A percentile compares a stretch with the other conserved stretches of the same genome.
These are phyloP conservation scores for Pseudocercospora fuligena DNA, from an alignment of 2,329 filamentous ascomycete genomes.

Conservation along the genomic window DNA sequence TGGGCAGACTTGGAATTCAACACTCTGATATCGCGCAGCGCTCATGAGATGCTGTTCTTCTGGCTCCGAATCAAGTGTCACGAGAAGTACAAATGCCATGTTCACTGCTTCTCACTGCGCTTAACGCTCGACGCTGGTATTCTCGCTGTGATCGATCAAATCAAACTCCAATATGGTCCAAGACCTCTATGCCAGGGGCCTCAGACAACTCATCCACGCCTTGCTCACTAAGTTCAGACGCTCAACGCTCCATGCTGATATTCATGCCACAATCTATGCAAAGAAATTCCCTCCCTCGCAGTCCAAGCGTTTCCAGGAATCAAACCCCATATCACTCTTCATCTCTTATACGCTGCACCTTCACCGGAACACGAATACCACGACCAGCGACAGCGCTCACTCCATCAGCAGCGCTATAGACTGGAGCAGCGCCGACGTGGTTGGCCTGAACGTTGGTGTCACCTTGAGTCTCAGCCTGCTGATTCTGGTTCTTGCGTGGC, in stretches of 20 bases:
- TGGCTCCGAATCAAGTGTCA: no score
- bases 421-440: background rate
- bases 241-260: background rate
- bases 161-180: background rate
- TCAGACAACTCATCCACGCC: background rate
- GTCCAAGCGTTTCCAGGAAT: no score
- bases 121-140: background rate
- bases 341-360: background rate
- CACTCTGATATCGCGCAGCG: no score
- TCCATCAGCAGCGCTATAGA: background rate
- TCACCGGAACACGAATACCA: background rate
- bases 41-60: no score
- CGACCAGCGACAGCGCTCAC: slow-evolving; percentile 1
- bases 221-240: background rate
- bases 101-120: background rate
- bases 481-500: background rate
- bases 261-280: background rate
- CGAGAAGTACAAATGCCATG: no score
- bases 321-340: no score
- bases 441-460: background rate
- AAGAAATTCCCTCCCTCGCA: no score
- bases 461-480: background rate
- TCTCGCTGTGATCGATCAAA: background rate
- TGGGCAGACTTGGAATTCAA: no score
- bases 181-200: background rate